A percentile compares a stretch with the other conserved stretches of the same genome.
These are phyloP conservation scores for Pleurotus sapidus DNA, from an alignment of 768 basidiomycete species.

Conservation along the genomic window DNA sequence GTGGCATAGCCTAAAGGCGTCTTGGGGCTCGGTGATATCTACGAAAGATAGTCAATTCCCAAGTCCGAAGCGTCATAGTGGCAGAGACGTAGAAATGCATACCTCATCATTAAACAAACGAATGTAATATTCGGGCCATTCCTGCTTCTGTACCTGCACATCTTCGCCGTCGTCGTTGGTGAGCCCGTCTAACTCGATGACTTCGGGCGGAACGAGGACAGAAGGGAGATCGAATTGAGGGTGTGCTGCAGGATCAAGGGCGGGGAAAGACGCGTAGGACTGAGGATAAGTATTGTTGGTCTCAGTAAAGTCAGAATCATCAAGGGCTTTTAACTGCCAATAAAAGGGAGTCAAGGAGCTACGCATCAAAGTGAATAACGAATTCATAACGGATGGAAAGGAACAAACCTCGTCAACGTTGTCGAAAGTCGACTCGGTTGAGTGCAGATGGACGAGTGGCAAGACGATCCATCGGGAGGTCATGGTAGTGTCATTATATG, in stretches of 20 bases:
- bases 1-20: slow-evolving; percentile 79
- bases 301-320: slow-evolving; percentile 57
- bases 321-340: slow-evolving; percentile 58
- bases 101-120: slow-evolving; percentile 64
- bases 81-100: slow-evolving; percentile 13
- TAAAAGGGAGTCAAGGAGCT: slow-evolving; percentile 79
- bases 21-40: slow-evolving; percentile 77
- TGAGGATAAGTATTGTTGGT: slow-evolving; percentile 56
- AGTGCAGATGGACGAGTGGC: slow-evolving; percentile 54
- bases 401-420: slow-evolving; percentile 59
- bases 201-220: slow-evolving; percentile 85
- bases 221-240: slow-evolving; percentile 68
- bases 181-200: slow-evolving; percentile 75
- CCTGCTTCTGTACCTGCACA: slow-evolving; percentile 72
- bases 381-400: neutral
- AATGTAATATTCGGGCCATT: slow-evolving; percentile 75
- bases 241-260: slow-evolving; percentile 33
- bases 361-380: neutral
- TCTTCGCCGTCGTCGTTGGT: slow-evolving; percentile 62
- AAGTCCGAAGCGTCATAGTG: neutral
- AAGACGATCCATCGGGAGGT: slow-evolving; percentile 65
- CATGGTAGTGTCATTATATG: slow-evolving; percentile 61
- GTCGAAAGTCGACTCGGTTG: slow-evolving; percentile 38
- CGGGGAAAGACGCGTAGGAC: slow-evolving; percentile 55
- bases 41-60: neutral